Evolutionary conservation across 2,329 filamentous ascomycete genomes (phyloP).

Genomic region (Aspergillus calidoustus): DNA sequence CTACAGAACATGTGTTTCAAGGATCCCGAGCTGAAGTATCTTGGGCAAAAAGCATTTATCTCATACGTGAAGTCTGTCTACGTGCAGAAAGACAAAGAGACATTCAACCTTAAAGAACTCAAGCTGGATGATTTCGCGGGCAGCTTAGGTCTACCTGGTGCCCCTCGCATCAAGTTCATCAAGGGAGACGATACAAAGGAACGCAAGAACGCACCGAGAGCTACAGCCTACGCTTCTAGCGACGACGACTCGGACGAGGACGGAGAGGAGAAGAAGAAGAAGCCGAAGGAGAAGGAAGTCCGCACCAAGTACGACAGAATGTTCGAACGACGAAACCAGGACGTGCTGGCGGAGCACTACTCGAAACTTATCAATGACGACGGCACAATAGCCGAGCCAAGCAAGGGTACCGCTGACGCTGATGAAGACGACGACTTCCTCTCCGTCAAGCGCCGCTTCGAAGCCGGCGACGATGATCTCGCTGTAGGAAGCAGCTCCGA

Average conservation of each 20-base stretch:
- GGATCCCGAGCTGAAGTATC: slow-evolving; percentile 88
- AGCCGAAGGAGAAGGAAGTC: slow-evolving; percentile 67
- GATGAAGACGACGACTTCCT: slow-evolving; percentile 82
- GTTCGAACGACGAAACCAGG: slow-evolving; percentile 96
- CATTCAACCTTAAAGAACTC: slow-evolving; percentile 83
- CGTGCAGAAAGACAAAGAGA: slow-evolving; percentile 86
- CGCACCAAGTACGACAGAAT: slow-evolving; percentile 96
- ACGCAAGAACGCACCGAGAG: slow-evolving; percentile 82
- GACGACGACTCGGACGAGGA: slow-evolving; percentile 52
- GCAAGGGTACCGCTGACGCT: slow-evolving; percentile 55
- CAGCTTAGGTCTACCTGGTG: slow-evolving; percentile 85
- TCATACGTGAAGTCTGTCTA: slow-evolving; percentile 85
- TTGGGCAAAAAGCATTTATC: slow-evolving; percentile 94
- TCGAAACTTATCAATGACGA: slow-evolving; percentile 76
- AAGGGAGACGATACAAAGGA: slow-evolving; percentile 87
- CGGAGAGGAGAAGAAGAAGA: slow-evolving; percentile 57
- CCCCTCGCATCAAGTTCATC: slow-evolving; percentile 89
- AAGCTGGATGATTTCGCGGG: slow-evolving; percentile 84
- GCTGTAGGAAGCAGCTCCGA: slow-evolving; percentile 30
- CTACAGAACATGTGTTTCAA: slow-evolving; percentile 96
- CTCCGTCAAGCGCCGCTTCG: slow-evolving; percentile 84
- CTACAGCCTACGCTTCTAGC: slow-evolving; percentile 64
- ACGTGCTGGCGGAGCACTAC: slow-evolving; percentile 93
- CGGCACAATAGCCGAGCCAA: slow-evolving; percentile 46
- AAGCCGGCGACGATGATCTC: slow-evolving; percentile 66